A percentile compares a stretch with the other conserved stretches of the same genome.
Evolutionary conservation across 306 rosid species (phyloP).

Genomic region (Erythrophleum fordii): DNA sequence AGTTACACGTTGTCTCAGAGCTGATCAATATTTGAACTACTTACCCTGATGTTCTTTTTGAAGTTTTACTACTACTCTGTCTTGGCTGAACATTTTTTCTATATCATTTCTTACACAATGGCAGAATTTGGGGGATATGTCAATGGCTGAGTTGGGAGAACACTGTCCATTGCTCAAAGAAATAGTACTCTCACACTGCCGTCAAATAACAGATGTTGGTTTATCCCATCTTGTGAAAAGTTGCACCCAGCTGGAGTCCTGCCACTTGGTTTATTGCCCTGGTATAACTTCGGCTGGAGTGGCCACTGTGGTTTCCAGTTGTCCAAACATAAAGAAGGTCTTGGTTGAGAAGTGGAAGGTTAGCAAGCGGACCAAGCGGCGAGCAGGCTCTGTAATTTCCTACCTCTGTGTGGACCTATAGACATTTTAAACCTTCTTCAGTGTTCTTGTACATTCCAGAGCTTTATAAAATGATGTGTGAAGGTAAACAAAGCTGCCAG

Average conservation of each 20-base stretch:
- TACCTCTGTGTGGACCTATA: constrained; percentile 86
- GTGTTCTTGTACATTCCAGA: constrained; percentile 20
- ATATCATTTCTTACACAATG: constrained; percentile 18
- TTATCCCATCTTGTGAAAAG: constrained; percentile 71
- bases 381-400: constrained; percentile 80
- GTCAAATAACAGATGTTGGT: constrained; percentile 87
- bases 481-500: constrained; percentile 24
- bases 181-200: constrained; percentile 86
- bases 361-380: constrained; percentile 82
- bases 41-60: neutral
- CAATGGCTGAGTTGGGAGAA: constrained; percentile 88
- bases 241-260: constrained; percentile 75
- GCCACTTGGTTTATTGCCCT: constrained; percentile 94
- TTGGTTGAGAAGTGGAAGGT: constrained; percentile 98
- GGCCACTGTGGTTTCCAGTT: constrained; percentile 84
- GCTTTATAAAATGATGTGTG: constrained; percentile 10
- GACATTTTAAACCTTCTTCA: constrained; percentile 38
- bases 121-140: constrained; percentile 91
- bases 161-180: constrained; percentile 81
- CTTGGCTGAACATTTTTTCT: constrained; percentile 3
- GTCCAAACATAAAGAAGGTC: constrained; percentile 82
- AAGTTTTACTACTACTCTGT: neutral
- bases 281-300: constrained; percentile 81
- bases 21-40: constrained; percentile 1
- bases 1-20: constrained; percentile 14